Evolutionary conservation across 1,139 yeast genomes (phyloP), one percentile per base, ranked within the genome.

Genomic region (Yamadazyma atmosphaerica): DNA sequence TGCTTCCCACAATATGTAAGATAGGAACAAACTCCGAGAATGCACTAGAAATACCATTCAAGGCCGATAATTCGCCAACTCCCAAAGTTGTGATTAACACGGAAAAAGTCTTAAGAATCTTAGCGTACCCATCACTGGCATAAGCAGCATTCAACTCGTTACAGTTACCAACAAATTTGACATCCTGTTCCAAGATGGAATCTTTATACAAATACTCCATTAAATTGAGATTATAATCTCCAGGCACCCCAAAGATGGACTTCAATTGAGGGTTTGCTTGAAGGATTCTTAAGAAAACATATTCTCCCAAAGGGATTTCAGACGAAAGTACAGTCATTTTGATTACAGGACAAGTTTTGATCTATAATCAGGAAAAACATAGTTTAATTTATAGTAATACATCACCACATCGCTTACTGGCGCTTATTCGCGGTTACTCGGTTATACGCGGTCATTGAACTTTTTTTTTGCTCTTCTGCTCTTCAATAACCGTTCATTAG

Each of bases 51-150:
- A 86, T 72, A 37, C 95, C 96, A 63, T 87, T 88, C 47, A 87
- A 61, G 11, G 95, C 95, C 39, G 87, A 80, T 43, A 87, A 74
- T 63, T 87, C 96, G 42, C 96, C 96, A 35, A 88, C 96, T 40
- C 95, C 96, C 61, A 72, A 85, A 13, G 87, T 81, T 29, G 87
- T 78, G 44, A 82, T 66, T 36, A 82, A 52, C 1, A 68, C 77
- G 13, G 72, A 58, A 48, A 75, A 51, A 33, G 72, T 64, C 24
- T 58, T 61, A 25, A 74, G 62, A 33, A 71, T 72, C 45, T 86
- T 76, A 14, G 86, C 79, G 54, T 83, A 86, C 15, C 90, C 94
- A 51, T 86, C 94, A 22, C 86, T 88, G 17, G 89, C 85, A 53
- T 86, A 86, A 16, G 88, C 83, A 32, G 58, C 67, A 44, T 68